Evolutionary conservation across 1,284 basidiomycete species (phyloP), one percentile per base, ranked within the genome.

Genomic region (Malassezia dermatis): DNA sequence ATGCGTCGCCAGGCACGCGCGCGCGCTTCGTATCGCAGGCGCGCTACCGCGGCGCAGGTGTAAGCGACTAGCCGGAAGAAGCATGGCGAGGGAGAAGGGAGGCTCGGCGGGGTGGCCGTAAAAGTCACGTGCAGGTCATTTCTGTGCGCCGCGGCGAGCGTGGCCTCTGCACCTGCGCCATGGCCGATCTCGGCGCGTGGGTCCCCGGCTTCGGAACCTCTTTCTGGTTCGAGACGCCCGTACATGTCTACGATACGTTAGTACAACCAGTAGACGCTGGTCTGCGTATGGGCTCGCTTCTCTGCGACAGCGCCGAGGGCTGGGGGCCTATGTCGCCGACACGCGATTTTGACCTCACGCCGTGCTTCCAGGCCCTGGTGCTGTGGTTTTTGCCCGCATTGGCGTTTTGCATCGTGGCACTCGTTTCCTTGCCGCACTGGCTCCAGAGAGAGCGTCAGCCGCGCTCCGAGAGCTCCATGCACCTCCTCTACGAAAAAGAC

Each of bases 341-440:
- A 0, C 81, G 86, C 53, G 78, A 81, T 24, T 86, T 89, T 67
- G 89, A 94, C 75, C 70, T 86, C 12, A 86, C 88, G 0, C 81
- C 82, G 7, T 95, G 90, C 75, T 88, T 87, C 65, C 86, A 91
- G 68, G 83, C 86, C 61, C 83, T 59, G 8, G 59, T 56, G 21
- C 59, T 73, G 23, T 64, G 64, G 63, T 31, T 56, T 12, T 56
- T 53, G 4, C 70, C 71, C 1, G 55, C 58, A 48, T 41, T 71
- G 30, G 53, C 65, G 11, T 60, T 74, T 7, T 59, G 65, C 17
- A 15, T 65, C 17, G 53, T 58, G 26, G 66, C 64, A 13, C 56
- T 58, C 27, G 26, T 56, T 15, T 43, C 55, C 15, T 49, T 72
- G 17, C 57, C 58, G 11, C 4, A 52, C 1, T 52, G 63, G 2